Evolutionary conservation across 2,329 filamentous ascomycete genomes (phyloP), one percentile per base, ranked within the genome.

Genomic region (Epichloe hybrida): DNA sequence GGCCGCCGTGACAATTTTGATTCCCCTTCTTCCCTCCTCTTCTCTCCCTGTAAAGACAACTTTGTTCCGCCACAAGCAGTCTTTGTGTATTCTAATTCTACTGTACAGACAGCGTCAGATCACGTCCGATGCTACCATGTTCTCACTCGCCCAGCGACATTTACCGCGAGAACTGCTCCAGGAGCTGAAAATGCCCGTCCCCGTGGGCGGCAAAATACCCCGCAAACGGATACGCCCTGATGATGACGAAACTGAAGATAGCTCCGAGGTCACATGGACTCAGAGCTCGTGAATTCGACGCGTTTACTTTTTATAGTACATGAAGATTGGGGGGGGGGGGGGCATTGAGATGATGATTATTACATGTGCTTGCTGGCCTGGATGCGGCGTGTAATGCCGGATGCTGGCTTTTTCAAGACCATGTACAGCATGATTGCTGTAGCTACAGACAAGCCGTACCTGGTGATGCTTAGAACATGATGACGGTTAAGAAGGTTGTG

Each of bases 341-440:
- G n/a, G n/a, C 20, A 13, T 17, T 13, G 17, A 27, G n/a, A 13
- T n/a, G 23, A 5, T 1, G 11, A 38, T 40, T 76, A 38, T 40
- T 76, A 88, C 84, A 86, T 89, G 54, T 83, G 78, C 62, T 79
- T 83, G 63, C 83, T 88, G 66, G 87, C 80, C 51, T 86, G 80
- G 53, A 95, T 81, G 55, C 88, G 81, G 55, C 83, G 80, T 49
- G 83, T 69, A 46, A 86, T 73, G 59, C 87, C 81, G 27, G 83
- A 81, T 9, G 88, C 76, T 13, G 89, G 88, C 69, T 91, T 95
- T 67, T 86, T 89, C 54, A 95, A 72, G 38, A 98, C 82, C 86
- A 97, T 90, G 78, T 85, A 95, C 63, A 98, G 74, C 93, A 98
- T 98, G 63, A 98, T 79, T 12, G 88, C 82, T 39, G 93, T 98